These are phyloP conservation scores for Pyrus hybrid DNA, from an alignment of 331 rosid species.

Conservation along the genomic window DNA sequence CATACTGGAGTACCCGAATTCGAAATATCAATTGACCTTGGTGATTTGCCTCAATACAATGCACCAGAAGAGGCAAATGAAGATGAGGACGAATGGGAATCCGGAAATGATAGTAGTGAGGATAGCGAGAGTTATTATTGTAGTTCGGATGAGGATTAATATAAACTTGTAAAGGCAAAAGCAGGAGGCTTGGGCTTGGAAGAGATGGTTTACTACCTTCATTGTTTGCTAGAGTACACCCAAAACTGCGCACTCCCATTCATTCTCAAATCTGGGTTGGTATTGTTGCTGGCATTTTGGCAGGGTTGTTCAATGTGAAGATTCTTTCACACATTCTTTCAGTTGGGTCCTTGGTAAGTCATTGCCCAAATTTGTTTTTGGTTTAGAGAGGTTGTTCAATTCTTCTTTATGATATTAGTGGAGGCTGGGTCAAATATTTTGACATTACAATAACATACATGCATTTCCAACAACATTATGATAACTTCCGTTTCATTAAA, in stretches of 20 bases:
- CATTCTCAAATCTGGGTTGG: constrained; percentile 96
- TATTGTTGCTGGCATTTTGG: constrained; percentile 63
- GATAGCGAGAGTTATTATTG: too few species aligned
- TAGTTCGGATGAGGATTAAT: too few species aligned
- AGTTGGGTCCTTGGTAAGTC: constrained; percentile 91
- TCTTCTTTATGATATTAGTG: background rate
- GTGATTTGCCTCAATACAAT: too few species aligned
- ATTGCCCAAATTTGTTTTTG: constrained; percentile 7
- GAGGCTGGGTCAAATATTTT: constrained; percentile 1
- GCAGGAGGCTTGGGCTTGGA: constrained; percentile 79
- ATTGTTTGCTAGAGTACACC: constrained; percentile 65
- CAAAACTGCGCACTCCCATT: constrained; percentile 73
- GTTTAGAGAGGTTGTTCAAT: constrained; percentile 2
- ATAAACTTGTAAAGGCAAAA: too few species aligned
- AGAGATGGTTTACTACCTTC: constrained; percentile 92
- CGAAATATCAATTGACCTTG: too few species aligned
- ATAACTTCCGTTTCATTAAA: background rate
- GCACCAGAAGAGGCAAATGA: too few species aligned
- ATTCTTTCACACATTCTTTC: constrained; percentile 88
- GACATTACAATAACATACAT: background rate
- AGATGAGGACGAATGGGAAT: too few species aligned
- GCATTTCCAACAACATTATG: background rate
- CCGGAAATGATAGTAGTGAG: too few species aligned
- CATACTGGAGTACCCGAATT: too few species aligned
- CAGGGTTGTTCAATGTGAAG: constrained; percentile 74